Evolutionary conservation across 2,329 filamentous ascomycete genomes (phyloP).

Genomic region (Epichloe brachyelytri): DNA sequence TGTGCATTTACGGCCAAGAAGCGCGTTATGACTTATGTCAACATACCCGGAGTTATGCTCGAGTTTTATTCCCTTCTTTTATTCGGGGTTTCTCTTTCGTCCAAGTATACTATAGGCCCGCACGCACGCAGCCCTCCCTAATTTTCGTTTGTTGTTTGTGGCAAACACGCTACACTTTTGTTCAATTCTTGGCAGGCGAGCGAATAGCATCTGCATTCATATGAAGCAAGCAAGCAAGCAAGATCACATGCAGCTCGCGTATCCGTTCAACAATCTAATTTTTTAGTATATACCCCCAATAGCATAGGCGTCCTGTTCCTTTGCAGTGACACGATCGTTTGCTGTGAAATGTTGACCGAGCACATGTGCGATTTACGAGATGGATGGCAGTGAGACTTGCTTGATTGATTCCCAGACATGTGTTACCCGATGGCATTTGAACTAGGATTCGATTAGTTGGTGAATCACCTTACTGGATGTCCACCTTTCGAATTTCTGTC

Average conservation of each 20-base stretch:
- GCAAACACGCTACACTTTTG: background rate
- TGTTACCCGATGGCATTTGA: too few relatives aligned
- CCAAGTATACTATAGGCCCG: background rate
- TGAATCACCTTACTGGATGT: slow-evolving; percentile 31
- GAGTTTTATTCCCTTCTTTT: slow-evolving; percentile 1
- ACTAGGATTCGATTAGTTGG: too few relatives aligned
- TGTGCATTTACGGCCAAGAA: background rate
- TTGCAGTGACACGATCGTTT: too few relatives aligned
- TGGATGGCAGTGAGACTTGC: too few relatives aligned
- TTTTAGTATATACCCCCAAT: slow-evolving; percentile 13
- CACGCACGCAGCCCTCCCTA: background rate
- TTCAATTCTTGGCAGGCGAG: background rate
- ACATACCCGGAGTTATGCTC: slow-evolving; percentile 2
- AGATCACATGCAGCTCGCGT: background rate
- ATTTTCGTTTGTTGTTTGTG: background rate
- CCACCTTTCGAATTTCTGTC: slow-evolving; percentile 49
- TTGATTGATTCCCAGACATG: too few relatives aligned
- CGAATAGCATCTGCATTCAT: background rate
- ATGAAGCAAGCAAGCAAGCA: background rate
- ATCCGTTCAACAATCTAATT: slow-evolving; percentile 12
- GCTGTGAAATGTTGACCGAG: too few relatives aligned
- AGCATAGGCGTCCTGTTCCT: background rate
- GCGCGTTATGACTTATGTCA: slow-evolving; percentile 7
- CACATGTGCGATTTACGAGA: too few relatives aligned
- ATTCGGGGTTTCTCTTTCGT: background rate